Percentiles rank a stretch among this genome's conserved stretches.
Conservation (phyloP, 768 basidiomycete genomes). For the Boletus sp. region DNA sequence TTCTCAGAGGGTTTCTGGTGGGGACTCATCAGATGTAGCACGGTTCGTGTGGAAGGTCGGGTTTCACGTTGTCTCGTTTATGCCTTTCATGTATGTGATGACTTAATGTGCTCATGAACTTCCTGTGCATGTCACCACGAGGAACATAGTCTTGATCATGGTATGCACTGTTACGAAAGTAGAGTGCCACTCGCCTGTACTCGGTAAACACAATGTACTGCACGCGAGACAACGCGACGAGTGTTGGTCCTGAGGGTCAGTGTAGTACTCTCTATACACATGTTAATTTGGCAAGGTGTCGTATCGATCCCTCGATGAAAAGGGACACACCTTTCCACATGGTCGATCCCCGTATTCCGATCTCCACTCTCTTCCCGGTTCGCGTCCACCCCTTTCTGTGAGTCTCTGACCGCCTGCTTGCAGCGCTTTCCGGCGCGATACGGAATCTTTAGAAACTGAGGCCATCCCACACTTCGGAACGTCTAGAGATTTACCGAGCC, state of each 20-base stretch:
- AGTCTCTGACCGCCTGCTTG: no score
- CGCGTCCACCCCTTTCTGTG: neutral
- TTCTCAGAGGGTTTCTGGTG: neutral
- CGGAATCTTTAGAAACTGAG: neutral
- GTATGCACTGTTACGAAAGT: neutral
- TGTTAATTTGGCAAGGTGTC: no score
- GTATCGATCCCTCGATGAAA: neutral
- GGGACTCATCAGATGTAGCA: neutral
- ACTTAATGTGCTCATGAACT: slow-evolving; percentile 5
- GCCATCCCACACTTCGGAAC: neutral
- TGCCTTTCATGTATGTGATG: slow-evolving; percentile 9
- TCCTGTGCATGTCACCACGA: neutral
- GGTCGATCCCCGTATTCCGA: neutral
- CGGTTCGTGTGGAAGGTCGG: neutral
- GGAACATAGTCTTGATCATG: neutral
- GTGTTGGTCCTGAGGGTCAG: no score
- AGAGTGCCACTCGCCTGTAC: neutral
- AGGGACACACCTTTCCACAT: neutral
- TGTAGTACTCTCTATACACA: no score
- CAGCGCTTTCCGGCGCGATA: neutral
- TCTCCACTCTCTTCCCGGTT: neutral
- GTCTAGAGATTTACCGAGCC: neutral
- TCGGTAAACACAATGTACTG: neutral
- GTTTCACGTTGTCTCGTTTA: slow-evolving; percentile 1
- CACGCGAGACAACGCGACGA: neutral